Percentiles rank a stretch among this genome's conserved stretches.
These are phyloP conservation scores for Graphilbum fragrans DNA, from an alignment of 2,329 filamentous ascomycete species.

Conservation along the genomic window DNA sequence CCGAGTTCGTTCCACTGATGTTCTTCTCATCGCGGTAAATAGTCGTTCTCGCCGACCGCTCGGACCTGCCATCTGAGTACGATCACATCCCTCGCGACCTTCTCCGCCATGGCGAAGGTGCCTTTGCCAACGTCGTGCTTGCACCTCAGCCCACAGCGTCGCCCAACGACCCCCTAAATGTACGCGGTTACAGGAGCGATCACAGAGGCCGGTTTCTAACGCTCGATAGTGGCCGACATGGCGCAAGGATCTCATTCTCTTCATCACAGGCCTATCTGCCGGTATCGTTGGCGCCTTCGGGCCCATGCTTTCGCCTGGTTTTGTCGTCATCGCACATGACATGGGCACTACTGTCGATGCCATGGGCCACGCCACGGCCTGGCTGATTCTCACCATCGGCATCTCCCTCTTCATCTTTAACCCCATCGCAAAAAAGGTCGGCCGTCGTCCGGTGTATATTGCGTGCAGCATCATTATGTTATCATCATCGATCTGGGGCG, in stretches of 20 bases:
- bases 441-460: slow-evolving; percentile 36
- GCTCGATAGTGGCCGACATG: slow-evolving; percentile 8
- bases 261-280: slow-evolving; percentile 31
- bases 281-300: slow-evolving; percentile 37
- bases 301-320: slow-evolving; percentile 37
- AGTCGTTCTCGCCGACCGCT: slow-evolving; percentile 33
- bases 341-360: slow-evolving; percentile 29
- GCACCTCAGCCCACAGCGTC: slow-evolving; percentile 33
- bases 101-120: slow-evolving; percentile 24
- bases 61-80: slow-evolving; percentile 32
- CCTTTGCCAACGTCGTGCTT: slow-evolving; percentile 21
- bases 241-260: slow-evolving; percentile 28
- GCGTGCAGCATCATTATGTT: slow-evolving; percentile 33
- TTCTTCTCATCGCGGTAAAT: too few relatives aligned
- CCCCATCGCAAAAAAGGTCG: slow-evolving; percentile 36
- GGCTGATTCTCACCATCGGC: slow-evolving; percentile 35
- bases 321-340: slow-evolving; percentile 29
- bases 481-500: slow-evolving; percentile 33
- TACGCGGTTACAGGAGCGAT: slow-evolving; percentile 7
- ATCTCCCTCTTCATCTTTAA: slow-evolving; percentile 36
- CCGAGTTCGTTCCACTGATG: too few relatives aligned
- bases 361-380: slow-evolving; percentile 32
- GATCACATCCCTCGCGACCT: slow-evolving; percentile 26
- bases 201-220: too few relatives aligned
- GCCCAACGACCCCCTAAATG: slow-evolving; percentile 36